These are phyloP conservation scores for Globisporangium irregulare DNA, from an alignment of 352 stramenopile species.

Conservation along the genomic window DNA sequence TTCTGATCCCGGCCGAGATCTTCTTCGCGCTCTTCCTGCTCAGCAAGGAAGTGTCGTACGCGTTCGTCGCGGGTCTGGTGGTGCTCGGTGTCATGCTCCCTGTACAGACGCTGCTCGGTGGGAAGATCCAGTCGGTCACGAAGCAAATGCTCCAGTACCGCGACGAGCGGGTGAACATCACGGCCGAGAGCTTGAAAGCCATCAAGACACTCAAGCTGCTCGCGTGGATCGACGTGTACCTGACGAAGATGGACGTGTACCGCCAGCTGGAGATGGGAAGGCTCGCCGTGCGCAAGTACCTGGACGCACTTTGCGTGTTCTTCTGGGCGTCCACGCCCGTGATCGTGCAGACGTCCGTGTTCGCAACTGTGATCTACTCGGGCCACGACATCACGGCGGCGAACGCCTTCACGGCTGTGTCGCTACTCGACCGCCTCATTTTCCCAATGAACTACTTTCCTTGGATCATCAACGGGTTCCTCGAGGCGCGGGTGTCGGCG, in stretches of 20 bases:
- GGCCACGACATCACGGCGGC: conserved; percentile 72
- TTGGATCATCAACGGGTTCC: conserved; percentile 89
- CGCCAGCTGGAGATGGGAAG: conserved; percentile 63
- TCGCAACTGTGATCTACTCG: conserved; percentile 67
- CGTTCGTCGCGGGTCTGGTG: conserved; percentile 77
- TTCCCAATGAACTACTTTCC: conserved; percentile 92
- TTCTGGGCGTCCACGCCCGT: conserved; percentile 89
- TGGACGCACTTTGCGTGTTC: conserved; percentile 89
- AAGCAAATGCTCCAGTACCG: conserved; percentile 73
- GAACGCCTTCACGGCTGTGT: conserved; percentile 81
- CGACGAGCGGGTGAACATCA: conserved; percentile 70
- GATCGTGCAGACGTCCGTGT: conserved; percentile 84
- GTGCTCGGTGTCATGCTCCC: conserved; percentile 82
- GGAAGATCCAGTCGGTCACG: conserved; percentile 76
- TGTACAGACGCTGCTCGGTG: conserved; percentile 74
- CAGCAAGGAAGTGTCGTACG: conserved; percentile 75
- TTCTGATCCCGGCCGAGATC: conserved; percentile 76
- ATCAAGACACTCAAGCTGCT: conserved; percentile 83
- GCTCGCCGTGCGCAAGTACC: conserved; percentile 80
- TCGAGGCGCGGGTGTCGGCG: conserved; percentile 83
- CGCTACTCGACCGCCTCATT: conserved; percentile 86
- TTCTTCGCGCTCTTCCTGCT: conserved; percentile 70
- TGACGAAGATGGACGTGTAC: conserved; percentile 45
- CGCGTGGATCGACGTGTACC: conserved; percentile 49
- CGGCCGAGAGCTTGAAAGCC: conserved; percentile 58